Conservation (phyloP, 225 moss, liverwort and hornwort species). For the Pseudoscleropodium purum region DNA sequence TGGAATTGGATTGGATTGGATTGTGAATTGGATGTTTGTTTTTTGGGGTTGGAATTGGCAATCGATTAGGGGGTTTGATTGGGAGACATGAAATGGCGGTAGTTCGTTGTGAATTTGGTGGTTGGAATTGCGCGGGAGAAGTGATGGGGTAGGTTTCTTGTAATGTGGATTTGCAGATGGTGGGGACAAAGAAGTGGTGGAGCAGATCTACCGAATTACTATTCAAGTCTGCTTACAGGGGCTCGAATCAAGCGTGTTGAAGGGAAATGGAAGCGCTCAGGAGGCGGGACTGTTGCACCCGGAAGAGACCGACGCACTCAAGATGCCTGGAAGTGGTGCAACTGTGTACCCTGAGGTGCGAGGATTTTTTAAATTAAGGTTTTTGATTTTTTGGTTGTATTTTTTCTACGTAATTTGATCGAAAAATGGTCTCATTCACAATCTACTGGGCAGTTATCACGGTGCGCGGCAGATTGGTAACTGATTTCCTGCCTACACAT, state of each 20-base stretch:
- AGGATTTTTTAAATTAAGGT: not conserved
- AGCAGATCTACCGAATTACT: conserved; percentile 77
- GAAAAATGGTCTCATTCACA: not conserved
- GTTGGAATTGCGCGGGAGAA: not conserved
- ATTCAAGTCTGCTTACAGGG: conserved; percentile 80
- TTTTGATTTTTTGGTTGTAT: not conserved
- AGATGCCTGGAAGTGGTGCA: conserved; percentile 22
- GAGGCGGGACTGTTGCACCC: conserved; percentile 33
- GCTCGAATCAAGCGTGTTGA: conserved; percentile 57
- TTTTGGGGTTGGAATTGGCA: not conserved
- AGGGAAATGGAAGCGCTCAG: conserved; percentile 25
- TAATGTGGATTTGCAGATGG: conserved; percentile 46
- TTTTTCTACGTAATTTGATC: not conserved
- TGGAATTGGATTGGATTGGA: conserved; percentile 1
- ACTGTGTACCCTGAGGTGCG: conserved; percentile 38
- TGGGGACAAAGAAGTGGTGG: conserved; percentile 75
- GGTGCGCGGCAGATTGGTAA: conserved; percentile 11
- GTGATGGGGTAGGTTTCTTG: not conserved
- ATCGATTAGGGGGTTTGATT: not conserved
- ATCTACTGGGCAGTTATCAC: conserved; percentile 8
- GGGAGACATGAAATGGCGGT: not conserved
- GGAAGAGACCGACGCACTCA: conserved; percentile 44
- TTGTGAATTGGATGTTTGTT: not conserved
- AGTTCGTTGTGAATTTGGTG: not conserved
- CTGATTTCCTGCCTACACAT: conserved; percentile 8